Evolutionary conservation across 75 land plant genomes (phyloP).

Genomic region (Picea glauca): DNA sequence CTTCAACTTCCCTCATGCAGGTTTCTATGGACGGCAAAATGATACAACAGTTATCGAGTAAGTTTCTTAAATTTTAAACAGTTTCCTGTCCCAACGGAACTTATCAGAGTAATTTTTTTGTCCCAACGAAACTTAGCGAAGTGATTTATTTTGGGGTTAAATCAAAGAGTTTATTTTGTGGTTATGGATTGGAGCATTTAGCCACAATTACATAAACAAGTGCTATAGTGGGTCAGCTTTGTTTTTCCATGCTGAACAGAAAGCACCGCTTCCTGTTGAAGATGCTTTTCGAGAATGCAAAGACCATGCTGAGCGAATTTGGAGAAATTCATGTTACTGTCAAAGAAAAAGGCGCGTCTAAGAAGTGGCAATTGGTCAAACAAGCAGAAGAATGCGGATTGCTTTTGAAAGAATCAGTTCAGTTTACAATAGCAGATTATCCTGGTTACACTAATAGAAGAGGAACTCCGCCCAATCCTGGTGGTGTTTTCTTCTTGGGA

Average conservation of each 20-base stretch:
- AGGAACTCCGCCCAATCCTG: constrained; percentile 7
- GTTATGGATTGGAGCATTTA: too few relatives aligned
- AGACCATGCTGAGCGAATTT: neutral
- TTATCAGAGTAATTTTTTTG: too few relatives aligned
- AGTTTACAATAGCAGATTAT: neutral
- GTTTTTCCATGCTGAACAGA: too few relatives aligned
- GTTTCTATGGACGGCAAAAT: constrained; percentile 32
- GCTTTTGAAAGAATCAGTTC: neutral
- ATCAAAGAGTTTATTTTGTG: too few relatives aligned
- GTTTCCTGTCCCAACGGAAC: too few relatives aligned
- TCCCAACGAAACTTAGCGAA: too few relatives aligned
- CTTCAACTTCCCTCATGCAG: constrained; percentile 65
- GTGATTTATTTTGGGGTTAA: too few relatives aligned
- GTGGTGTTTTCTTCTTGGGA: constrained; percentile 24
- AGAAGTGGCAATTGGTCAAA: constrained; percentile 11
- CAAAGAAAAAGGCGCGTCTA: constrained; percentile 1
- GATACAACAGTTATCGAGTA: neutral
- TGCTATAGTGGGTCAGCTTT: too few relatives aligned
- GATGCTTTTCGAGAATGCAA: constrained; percentile 8
- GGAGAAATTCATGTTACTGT: constrained; percentile 12
- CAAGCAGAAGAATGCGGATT: constrained; percentile 12
- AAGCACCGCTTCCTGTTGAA: constrained; percentile 5
- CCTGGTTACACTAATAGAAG: constrained; percentile 22
- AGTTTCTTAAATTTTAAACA: too few relatives aligned
- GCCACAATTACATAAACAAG: too few relatives aligned